Evolutionary conservation across 345 rosid species (phyloP), one percentile per base, ranked within the genome.

Genomic region (Eucalyptus tenuipes): DNA sequence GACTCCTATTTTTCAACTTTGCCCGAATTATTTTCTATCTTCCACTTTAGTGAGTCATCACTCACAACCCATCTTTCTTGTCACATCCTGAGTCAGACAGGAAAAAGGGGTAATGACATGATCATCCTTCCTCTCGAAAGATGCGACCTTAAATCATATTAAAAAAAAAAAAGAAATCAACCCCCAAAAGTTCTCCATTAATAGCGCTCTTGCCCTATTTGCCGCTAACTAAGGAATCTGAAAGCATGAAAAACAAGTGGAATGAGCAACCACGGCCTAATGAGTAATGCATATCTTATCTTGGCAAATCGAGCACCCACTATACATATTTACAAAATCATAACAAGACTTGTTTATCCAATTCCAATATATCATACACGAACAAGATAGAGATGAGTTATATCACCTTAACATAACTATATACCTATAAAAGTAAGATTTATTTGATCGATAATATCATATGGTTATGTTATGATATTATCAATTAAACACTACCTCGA

Each of bases 281-380:
- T 52, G 2, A 0, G 0, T 2, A 52, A 1, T 52, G 57, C 0
- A 0, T 0, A 52, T 52, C 57, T 52, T 4, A 18, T 2, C 25
- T 7, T 52, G 18, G 1, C 25, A 52, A 4, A 52, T 52, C 5
- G 2, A 52, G 5, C 0, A 52, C 0, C 57, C 5, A 52, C 5
- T 52, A 52, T 52, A 0, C 25, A 52, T 52, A 52, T 18, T 52
- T 52, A 7, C 2, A 18, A 52, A 52, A 52, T 52, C 57, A 52
- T 52, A 52, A 0, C 57, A 52, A 52, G 2, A 52, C 24, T 52
- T 0, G 0, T 7, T 52, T 52, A 8, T 52, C 57, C 57, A 2
- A 52, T 52, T 52, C 57, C 25, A 52, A 52, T 52, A 52, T 52
- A 52, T 52, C 20, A 1, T 52, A 52, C 5, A 20, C 2, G 0